phyloP scores from a whole-genome alignment of 2,329 filamentous ascomycete genomes.

The Clonostachys solani region DNA sequence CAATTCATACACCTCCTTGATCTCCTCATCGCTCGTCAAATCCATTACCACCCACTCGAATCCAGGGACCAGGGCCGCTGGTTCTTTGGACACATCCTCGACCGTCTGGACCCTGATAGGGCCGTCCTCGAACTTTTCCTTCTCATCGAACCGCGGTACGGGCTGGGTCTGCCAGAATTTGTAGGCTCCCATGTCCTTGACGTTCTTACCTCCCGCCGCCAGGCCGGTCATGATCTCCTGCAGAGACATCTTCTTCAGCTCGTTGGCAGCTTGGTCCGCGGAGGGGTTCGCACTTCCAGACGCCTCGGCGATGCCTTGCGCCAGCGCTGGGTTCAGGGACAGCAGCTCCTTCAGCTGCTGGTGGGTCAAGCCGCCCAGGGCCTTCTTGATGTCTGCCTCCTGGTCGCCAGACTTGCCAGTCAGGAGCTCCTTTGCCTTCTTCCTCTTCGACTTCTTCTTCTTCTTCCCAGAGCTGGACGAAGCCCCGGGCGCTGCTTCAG shows the following conservation, averaged over 20 bases:
- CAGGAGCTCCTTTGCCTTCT: conserved; percentile 50
- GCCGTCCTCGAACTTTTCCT: conserved; percentile 63
- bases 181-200: conserved; percentile 94
- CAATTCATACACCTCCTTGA: conserved; percentile 89
- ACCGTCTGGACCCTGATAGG: conserved; percentile 78
- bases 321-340: conserved; percentile 67
- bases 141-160: conserved; percentile 72
- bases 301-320: conserved; percentile 46
- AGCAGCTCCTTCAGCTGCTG: conserved; percentile 63
- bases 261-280: conserved; percentile 40
- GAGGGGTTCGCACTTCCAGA: conserved; percentile 27
- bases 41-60: conserved; percentile 97
- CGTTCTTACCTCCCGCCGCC: conserved; percentile 78
- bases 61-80: conserved; percentile 69
- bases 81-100: conserved; percentile 74
- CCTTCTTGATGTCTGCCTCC: conserved; percentile 39
- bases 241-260: conserved; percentile 60
- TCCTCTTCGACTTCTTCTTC: conserved; percentile 64
- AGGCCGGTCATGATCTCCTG: conserved; percentile 71
- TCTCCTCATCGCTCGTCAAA: conserved; percentile 69
- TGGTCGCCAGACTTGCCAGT: conserved; percentile 26
- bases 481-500: conserved; percentile 15
- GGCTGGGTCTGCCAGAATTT: conserved; percentile 99
- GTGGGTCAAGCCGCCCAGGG: conserved; percentile 47
- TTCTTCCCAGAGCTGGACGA: conserved; percentile 44